phyloP scores from a whole-genome alignment of 129 eudicot genomes.

The Oenanthe sinensis region DNA sequence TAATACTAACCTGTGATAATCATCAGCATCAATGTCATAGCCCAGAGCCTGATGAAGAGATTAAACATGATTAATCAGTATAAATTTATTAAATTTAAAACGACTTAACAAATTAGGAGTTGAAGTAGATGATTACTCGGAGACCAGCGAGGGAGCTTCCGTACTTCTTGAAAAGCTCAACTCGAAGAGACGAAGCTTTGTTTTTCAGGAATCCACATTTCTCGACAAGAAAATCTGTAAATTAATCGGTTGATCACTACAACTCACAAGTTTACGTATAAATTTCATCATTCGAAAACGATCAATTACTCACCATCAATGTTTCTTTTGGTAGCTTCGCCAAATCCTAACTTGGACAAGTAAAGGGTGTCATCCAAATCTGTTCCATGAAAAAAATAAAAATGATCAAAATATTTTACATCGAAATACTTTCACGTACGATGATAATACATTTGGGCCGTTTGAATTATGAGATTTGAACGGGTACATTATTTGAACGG shows the following conservation, averaged over 20 bases:
- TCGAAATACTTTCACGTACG: neutral
- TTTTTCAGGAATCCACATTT: slow-evolving; percentile 55
- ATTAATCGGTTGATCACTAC: neutral
- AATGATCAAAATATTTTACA: neutral
- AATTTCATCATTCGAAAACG: neutral
- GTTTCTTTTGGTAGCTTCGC: slow-evolving; percentile 54
- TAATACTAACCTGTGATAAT: slow-evolving; percentile 53
- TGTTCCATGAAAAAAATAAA: slow-evolving; percentile 16
- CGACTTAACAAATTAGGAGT: neutral
- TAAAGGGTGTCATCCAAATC: slow-evolving; percentile 98
- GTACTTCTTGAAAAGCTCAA: slow-evolving; percentile 70
- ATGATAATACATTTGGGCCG: neutral
- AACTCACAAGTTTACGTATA: neutral
- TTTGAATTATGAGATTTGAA: neutral
- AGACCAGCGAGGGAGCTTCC: slow-evolving; percentile 97
- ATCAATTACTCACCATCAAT: slow-evolving; percentile 47
- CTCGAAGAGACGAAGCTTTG: slow-evolving; percentile 61
- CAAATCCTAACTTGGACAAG: slow-evolving; percentile 63
- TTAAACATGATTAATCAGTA: slow-evolving; percentile 2
- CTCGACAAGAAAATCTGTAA: slow-evolving; percentile 65
- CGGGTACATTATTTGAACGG: neutral
- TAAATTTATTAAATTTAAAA: neutral
- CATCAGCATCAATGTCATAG: slow-evolving; percentile 56
- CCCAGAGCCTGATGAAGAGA: slow-evolving; percentile 41
- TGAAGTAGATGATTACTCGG: slow-evolving; percentile 36